Conservation (phyloP, 768 basidiomycete species). For the Lactarius trivialis region DNA sequence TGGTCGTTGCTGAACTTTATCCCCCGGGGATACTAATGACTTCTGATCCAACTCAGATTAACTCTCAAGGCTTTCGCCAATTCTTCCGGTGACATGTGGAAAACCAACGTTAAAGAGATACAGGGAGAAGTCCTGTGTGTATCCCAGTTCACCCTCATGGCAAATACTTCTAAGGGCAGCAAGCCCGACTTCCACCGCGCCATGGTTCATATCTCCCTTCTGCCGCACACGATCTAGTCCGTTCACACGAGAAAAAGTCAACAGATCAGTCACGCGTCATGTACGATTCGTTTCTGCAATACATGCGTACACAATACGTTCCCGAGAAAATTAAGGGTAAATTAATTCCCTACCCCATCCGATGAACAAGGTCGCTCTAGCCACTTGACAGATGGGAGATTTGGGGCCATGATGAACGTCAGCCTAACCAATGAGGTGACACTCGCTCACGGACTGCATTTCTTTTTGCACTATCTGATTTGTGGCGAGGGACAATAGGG, state of each 20-base stretch:
- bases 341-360: conserved; percentile 24
- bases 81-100: conserved; percentile 69
- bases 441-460: conserved; percentile 19
- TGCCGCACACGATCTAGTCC: background rate
- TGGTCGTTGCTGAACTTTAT: background rate
- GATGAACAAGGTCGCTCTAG: conserved; percentile 16
- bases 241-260: conserved; percentile 37
- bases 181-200: conserved; percentile 92
- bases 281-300: conserved; percentile 68
- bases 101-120: conserved; percentile 78
- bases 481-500: conserved; percentile 41
- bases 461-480: conserved; percentile 14
- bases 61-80: conserved; percentile 69
- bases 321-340: conserved; percentile 75
- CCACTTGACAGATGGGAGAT: conserved; percentile 64
- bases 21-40: background rate
- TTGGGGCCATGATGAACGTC: conserved; percentile 96
- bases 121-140: conserved; percentile 89
- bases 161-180: conserved; percentile 79
- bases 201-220: conserved; percentile 50
- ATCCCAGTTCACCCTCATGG: conserved; percentile 89
- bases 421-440: conserved; percentile 77
- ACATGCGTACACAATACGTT: conserved; percentile 58
- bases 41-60: conserved; percentile 39
- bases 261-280: conserved; percentile 58